A percentile compares a stretch with the other conserved stretches of the same genome.
Conservation (phyloP, 768 basidiomycete species). For the Collybiopsis luxurians region DNA sequence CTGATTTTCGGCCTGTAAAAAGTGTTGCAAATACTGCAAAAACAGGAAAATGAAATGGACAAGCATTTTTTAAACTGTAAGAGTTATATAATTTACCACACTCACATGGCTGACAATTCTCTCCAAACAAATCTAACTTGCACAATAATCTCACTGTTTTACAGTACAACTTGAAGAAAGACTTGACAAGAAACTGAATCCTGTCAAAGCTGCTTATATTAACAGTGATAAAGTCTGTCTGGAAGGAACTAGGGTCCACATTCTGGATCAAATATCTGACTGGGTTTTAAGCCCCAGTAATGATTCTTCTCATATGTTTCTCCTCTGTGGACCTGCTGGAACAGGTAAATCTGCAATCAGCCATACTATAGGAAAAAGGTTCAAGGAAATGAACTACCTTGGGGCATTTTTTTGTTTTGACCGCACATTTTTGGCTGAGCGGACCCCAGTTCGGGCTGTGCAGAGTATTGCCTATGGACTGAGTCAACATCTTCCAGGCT, state of each 20-base stretch:
- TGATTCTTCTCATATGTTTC: background rate
- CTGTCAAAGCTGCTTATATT: slow-evolving; percentile 47
- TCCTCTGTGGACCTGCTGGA: background rate
- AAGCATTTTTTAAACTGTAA: too few species aligned
- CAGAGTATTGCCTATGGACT: background rate
- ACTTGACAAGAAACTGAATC: slow-evolving; percentile 7
- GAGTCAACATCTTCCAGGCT: background rate
- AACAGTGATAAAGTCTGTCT: slow-evolving; percentile 26
- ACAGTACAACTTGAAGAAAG: too few species aligned
- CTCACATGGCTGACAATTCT: too few species aligned
- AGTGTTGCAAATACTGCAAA: too few species aligned
- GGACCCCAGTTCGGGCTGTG: background rate
- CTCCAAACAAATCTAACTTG: too few species aligned
- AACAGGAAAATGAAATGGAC: too few species aligned
- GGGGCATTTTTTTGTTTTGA: background rate
- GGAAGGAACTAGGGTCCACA: background rate
- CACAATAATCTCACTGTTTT: too few species aligned
- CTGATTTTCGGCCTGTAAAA: too few species aligned
- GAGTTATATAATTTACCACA: too few species aligned
- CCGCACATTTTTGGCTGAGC: background rate
- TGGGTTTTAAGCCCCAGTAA: background rate
- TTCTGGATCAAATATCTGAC: background rate
- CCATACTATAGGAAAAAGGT: background rate
- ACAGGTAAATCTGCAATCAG: background rate
- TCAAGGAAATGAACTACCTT: background rate